These are phyloP conservation scores for Cymbopogon citratus DNA, from an alignment of 176 grass and related monocot genomes.

Conservation along the genomic window DNA sequence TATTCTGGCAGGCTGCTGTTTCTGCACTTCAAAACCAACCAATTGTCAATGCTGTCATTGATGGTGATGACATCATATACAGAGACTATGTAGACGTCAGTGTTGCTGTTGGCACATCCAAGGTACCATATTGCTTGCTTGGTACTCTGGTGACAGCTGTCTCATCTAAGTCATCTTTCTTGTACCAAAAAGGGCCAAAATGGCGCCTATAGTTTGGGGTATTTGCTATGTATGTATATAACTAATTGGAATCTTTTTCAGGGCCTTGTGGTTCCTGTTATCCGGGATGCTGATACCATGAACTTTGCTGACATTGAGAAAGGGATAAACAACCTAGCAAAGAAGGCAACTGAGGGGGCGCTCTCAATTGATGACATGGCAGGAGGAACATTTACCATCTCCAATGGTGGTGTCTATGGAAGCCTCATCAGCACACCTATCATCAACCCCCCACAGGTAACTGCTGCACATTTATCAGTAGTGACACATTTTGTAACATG, in stretches of 20 bases:
- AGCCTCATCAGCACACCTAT: slow-evolving; percentile 85
- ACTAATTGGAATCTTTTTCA: slow-evolving; percentile 23
- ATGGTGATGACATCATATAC: slow-evolving; percentile 96
- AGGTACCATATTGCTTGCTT: not conserved
- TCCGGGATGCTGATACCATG: slow-evolving; percentile 68
- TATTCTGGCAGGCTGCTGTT: slow-evolving; percentile 64
- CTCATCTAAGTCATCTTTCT: not conserved
- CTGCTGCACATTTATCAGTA: not conserved
- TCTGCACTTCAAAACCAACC: slow-evolving; percentile 90
- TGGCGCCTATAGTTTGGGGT: not conserved
- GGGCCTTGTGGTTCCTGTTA: slow-evolving; percentile 81
- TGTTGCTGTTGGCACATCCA: slow-evolving; percentile 87
- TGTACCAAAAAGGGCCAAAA: not conserved
- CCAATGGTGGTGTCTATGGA: slow-evolving; percentile 83
- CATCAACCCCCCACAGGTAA: slow-evolving; percentile 81
- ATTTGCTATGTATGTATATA: not conserved
- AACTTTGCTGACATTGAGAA: slow-evolving; percentile 88
- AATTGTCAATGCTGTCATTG: slow-evolving; percentile 90
- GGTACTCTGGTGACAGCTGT: not conserved
- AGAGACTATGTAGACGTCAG: slow-evolving; percentile 89
- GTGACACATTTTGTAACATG: not conserved
- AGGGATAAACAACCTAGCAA: slow-evolving; percentile 68
- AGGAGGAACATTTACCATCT: slow-evolving; percentile 85
- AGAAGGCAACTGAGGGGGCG: slow-evolving; percentile 71
- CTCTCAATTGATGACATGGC: slow-evolving; percentile 94